Conservation (phyloP, 202 grass and related monocot genomes). For the Tripidium arundinaceum region DNA sequence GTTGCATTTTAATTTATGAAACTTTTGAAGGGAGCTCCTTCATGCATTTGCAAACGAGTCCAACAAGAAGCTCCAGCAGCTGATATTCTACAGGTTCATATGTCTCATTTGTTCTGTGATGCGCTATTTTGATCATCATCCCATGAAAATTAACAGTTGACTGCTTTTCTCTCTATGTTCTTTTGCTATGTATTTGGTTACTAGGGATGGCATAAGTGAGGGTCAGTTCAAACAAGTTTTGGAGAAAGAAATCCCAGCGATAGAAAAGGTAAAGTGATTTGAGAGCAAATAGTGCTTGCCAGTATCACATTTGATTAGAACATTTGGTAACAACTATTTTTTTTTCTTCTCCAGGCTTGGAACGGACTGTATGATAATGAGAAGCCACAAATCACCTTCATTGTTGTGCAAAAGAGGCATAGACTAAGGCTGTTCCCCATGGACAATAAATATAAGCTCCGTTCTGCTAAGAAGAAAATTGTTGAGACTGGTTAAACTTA, state of each 20-base stretch:
- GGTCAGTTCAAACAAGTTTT: constrained; percentile 43
- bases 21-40: no score
- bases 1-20: no score
- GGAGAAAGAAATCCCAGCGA: constrained; percentile 30
- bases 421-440: constrained; percentile 52
- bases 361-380: constrained; percentile 29
- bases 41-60: no score
- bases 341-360: constrained; percentile 42
- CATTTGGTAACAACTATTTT: neutral
- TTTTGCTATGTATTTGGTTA: no score
- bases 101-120: no score
- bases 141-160: no score
- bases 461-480: neutral
- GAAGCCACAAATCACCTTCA: constrained; percentile 61
- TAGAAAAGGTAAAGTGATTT: constrained; percentile 29
- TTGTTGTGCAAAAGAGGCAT: constrained; percentile 81
- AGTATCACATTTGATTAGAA: neutral
- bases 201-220: no score
- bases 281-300: neutral
- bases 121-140: no score
- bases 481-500: neutral
- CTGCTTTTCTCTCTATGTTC: no score
- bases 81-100: no score
- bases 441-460: neutral
- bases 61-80: no score